Base-by-base conservation (phyloP, 441 rosid species). In the Omphalea diandra region DNA sequence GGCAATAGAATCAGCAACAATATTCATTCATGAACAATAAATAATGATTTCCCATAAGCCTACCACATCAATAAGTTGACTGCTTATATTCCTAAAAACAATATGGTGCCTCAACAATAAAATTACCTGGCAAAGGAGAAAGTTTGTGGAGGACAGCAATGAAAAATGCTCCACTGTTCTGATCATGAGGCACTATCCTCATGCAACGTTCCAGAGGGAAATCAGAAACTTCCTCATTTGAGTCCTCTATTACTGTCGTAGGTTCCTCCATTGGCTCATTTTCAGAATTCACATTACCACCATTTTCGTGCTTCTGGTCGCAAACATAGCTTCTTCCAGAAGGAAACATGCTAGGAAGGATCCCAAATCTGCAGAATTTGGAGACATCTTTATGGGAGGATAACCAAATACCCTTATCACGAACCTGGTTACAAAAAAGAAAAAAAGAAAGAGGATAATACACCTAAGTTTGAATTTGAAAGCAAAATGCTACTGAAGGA, bases 101-200 rank as follows among this genome's bases (percentile, higher is more conserved):
- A 9, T 35, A 26, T 60, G 58, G 41, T 43, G 33, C 38, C 8
- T 46, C 24, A 18, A 46, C 46, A 22, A 50, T 29, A 26, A 54
- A 75, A 49, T 67, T 76, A 90, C 98, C 96, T 77, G 97, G 91
- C 74, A 91, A 81, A 40, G 88, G 76, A 69, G 88, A 91, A 70
- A 84, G 74, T 81, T 95, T 95, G 65, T 80, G 86, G 68, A 93
- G 82, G 47, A 93, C 97, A 62, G 97, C 97, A 69, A 95, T 82
- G 80, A 95, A 95, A 81, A 95, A 95, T 47, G 97, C 93, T 63
- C 97, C 99, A n/a, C 89, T 81, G 82, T 93, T 95, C 82, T 95
- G 99, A 88, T 95, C 97, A 83, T 91, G 97, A 78, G 99, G 97
- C 64, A 89, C 68, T 80, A 95, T 86, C 84, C 98, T 93, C 88